A percentile compares a stretch with the other conserved stretches of the same genome.
These are phyloP conservation scores for Dictyophora rubrovolvata DNA, from an alignment of 768 basidiomycete genomes.

Conservation along the genomic window DNA sequence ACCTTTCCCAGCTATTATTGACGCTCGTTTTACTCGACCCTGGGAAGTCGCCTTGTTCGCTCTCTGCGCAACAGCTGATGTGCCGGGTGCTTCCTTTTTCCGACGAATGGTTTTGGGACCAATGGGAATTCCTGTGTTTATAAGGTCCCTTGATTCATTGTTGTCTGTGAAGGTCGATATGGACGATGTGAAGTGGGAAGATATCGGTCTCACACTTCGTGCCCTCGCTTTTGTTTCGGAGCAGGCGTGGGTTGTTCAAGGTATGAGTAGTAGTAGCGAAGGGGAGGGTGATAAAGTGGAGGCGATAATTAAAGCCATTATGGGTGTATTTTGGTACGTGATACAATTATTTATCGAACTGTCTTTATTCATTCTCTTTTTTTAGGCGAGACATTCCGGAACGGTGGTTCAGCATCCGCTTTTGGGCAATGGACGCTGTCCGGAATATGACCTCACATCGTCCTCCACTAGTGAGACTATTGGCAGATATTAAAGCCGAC, in stretches of 20 bases:
- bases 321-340: conserved; percentile 3
- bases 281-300: neutral
- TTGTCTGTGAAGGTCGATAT: neutral
- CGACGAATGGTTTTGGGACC: neutral
- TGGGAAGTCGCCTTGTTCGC: conserved; percentile 6
- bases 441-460: conserved; percentile 3
- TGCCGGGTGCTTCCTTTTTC: neutral
- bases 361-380: neutral
- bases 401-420: conserved; percentile 7
- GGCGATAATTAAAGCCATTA: neutral
- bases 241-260: conserved; percentile 2
- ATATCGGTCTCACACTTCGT: neutral
- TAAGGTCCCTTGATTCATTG: neutral
- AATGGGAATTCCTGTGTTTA: neutral
- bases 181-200: conserved; percentile 1
- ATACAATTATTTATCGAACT: neutral
- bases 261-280: neutral
- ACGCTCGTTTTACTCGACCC: neutral
- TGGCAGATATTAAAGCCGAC: neutral
- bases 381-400: neutral
- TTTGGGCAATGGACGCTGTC: conserved; percentile 6
- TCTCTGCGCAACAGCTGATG: neutral
- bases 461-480: neutral
- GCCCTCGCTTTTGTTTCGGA: conserved; percentile 2
- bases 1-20: neutral